Base-by-base conservation (phyloP, 768 basidiomycete genomes). In the Auriscalpium microsporum region DNA sequence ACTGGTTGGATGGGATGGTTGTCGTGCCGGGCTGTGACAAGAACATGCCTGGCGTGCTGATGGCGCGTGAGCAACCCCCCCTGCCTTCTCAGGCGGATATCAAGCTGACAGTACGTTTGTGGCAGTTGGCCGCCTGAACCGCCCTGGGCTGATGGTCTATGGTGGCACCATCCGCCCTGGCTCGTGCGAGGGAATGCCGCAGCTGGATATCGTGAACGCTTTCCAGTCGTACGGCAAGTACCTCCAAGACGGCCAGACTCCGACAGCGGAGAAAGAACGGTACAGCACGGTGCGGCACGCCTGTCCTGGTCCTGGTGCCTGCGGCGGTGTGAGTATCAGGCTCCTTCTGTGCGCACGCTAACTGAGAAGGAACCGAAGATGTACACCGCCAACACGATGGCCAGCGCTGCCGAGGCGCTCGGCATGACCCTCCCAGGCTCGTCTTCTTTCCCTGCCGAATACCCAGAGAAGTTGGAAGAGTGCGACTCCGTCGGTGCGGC, bases 21-120 rank as follows among this genome's bases (percentile, higher is more conserved):
- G 93, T 92, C 56, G 78, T 99, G 52, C 96, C 96, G 19, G 96
- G 94, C 42, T 98, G 93, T 68, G 95, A 99, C 76, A 99, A 99
- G 75, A 99, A 99, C 73, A 98, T 99, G 95, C 96, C 96, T n/a
- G 96, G 96, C 58, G 94, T 96, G 38, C 76, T 97, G 63, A 99
- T 99, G 81, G 96, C 93, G 48, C 82, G 90, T 92, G 64, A 73
- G 89, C 82, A 28, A 11, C 50, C 52, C 50, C 50, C 19, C 50
- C 34, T 53, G 33, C 28, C 28, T 28, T 28, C 28, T 36, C 52
- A 62, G 55, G 10, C 13, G 36, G 45, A 34, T 28, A 11, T 33
- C 38, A 28, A 8, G 52, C 38, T 33, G 47, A 28, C 34, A 44
- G 8, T 28, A 49, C 35, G 14, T 14, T 48, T 37, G 35, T 17